Base-by-base conservation (phyloP, 495 filamentous ascomycete genomes). In the Xylaria flabelliformis region DNA sequence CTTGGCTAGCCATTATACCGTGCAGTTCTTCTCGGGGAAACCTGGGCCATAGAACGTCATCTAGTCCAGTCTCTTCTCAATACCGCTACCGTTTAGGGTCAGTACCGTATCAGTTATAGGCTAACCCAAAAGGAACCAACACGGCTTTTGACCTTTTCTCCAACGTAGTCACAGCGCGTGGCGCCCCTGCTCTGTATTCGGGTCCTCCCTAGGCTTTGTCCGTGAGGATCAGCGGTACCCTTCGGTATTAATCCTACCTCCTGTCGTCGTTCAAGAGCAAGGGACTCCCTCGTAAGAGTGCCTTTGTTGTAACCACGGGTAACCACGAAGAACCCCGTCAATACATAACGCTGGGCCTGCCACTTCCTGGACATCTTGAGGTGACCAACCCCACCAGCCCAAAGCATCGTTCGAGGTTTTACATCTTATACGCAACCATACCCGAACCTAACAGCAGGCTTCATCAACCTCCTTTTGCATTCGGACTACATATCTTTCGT, bases 181-280 rank as follows among this genome's bases (percentile, higher is more conserved):
- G 82, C 78, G 76, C 72, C 82, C 82, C 80, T 83, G 81, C 76
- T 76, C 74, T 80, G 77, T 74, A 73, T 80, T 83, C 81, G 82
- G 83, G 83, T 81, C 80, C 80, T 82, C 78, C 82, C 78, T 83
- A 80, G 83, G 78, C 80, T 81, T 83, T 80, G 80, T 85, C 84
- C 83, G 80, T 79, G 79, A 81, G 75, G 79, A 80, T 77, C 80
- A 75, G 78, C 75, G 76, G 80, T 83, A 79, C 79, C 77, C 76
- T 77, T 81, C 83, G 83, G 83, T 85, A 86, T 84, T 85, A 82
- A 84, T 80, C 78, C 83, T 78, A 82, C 81, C 78, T 83, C 80
- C 62, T 82, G 80, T 83, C 82, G 82, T 82, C 82, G 81, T 76
- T 74, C 77, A 77, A 34, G 80, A 78, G 63, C 81, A 83, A 81